A percentile compares a stretch with the other conserved stretches of the same genome.
These are phyloP conservation scores for Lachnellula arida DNA, from an alignment of 2,329 filamentous ascomycete genomes.

Conservation along the genomic window DNA sequence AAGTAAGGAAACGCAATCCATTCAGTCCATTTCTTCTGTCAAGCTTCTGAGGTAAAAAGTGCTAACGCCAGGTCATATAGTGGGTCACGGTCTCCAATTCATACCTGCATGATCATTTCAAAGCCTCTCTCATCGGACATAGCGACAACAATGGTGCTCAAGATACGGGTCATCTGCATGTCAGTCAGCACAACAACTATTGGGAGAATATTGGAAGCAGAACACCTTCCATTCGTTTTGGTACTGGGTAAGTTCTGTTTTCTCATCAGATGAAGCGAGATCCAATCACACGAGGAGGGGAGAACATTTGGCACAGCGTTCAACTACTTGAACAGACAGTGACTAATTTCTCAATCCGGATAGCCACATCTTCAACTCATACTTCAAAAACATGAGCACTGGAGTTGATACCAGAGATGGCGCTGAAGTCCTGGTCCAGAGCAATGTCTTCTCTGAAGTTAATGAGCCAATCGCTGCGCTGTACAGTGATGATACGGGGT, in stretches of 20 bases:
- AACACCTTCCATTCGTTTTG: slow-evolving; percentile 59
- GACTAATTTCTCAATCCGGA: slow-evolving; percentile 41
- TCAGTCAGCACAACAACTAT: slow-evolving; percentile 27
- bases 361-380: slow-evolving; percentile 41
- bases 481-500: slow-evolving; percentile 17
- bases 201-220: slow-evolving; percentile 18
- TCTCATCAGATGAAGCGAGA: too few species aligned
- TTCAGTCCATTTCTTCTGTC: too few species aligned
- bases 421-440: slow-evolving; percentile 56
- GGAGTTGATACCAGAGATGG: slow-evolving; percentile 54
- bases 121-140: slow-evolving; percentile 28
- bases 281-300: too few species aligned
- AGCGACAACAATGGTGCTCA: slow-evolving; percentile 25
- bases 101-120: slow-evolving; percentile 40
- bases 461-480: slow-evolving; percentile 34
- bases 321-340: too few species aligned
- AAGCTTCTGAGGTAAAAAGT: too few species aligned
- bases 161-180: slow-evolving; percentile 26
- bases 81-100: slow-evolving; percentile 40
- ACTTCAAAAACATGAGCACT: slow-evolving; percentile 41
- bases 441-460: slow-evolving; percentile 43
- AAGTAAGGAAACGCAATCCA: slow-evolving; percentile 15
- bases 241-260: slow-evolving; percentile 39
- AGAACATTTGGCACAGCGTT: too few species aligned
- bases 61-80: not conserved